These are phyloP conservation scores for Tolypocladium cylindrosporum DNA, from an alignment of 2,329 filamentous ascomycete genomes.

Conservation along the genomic window DNA sequence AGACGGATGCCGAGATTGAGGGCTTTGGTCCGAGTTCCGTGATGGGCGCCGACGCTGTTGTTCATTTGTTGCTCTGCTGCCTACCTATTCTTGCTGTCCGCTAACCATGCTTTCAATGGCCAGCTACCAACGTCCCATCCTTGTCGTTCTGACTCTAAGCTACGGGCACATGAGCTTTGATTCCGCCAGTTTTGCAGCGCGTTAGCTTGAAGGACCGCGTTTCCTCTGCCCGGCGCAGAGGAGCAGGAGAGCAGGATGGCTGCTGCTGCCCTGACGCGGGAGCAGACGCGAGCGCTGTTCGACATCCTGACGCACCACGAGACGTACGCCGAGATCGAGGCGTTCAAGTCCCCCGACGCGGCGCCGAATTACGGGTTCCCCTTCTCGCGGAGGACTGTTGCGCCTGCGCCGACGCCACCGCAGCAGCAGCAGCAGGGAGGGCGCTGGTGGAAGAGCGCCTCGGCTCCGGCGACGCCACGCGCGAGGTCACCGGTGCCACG, in stretches of 20 bases:
- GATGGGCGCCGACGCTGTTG: neutral
- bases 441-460: neutral
- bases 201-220: neutral
- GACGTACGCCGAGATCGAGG: conserved; percentile 59
- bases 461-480: conserved; percentile 12
- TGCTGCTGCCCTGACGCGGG: conserved; percentile 12
- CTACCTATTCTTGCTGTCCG: neutral
- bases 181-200: neutral
- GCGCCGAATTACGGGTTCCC: conserved; percentile 62
- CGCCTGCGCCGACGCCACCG: no score
- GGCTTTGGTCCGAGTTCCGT: neutral
- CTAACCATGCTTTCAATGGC: neutral
- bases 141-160: neutral
- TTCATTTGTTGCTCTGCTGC: no score
- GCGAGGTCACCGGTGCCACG: conserved; percentile 13
- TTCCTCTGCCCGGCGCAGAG: neutral
- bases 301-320: conserved; percentile 51
- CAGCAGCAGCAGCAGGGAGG: neutral
- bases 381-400: conserved; percentile 31
- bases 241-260: neutral
- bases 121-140: neutral
- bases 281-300: conserved; percentile 43
- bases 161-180: neutral
- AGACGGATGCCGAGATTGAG: neutral
- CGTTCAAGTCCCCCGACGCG: conserved; percentile 55